A percentile compares a stretch with the other conserved stretches of the same genome.
Conservation (phyloP, 1,284 basidiomycete species). For the Ustilago vetiveriae region DNA sequence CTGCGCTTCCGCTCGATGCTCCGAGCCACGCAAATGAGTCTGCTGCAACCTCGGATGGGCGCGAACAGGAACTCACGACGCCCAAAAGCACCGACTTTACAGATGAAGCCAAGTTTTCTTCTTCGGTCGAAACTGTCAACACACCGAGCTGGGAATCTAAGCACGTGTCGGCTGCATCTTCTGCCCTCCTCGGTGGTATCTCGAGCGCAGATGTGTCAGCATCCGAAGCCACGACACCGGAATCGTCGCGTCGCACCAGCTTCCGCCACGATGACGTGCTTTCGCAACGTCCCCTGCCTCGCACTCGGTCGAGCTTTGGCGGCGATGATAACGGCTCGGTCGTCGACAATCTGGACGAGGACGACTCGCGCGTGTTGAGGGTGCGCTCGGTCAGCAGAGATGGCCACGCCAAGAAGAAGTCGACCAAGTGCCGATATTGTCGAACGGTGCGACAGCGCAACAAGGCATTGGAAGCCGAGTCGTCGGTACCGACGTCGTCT, state of each 20-base stretch:
- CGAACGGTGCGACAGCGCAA: conserved; percentile 38
- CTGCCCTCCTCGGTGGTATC: conserved; percentile 13
- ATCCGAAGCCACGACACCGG: conserved; percentile 40
- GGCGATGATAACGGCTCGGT: conserved; percentile 6
- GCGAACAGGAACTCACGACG: conserved; percentile 26
- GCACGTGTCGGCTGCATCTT: conserved; percentile 5
- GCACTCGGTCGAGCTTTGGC: conserved; percentile 12
- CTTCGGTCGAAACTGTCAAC: conserved; percentile 41
- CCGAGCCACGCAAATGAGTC: background rate
- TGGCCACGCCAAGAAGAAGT: conserved; percentile 45
- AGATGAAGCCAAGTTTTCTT: conserved; percentile 35
- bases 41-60: background rate
- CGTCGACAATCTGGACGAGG: conserved; percentile 27
- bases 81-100: conserved; percentile 24
- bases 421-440: conserved; percentile 44
- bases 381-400: conserved; percentile 41
- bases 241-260: conserved; percentile 42
- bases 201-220: conserved; percentile 34
- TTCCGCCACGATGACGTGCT: conserved; percentile 29
- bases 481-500: conserved; percentile 27
- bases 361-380: conserved; percentile 12
- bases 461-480: conserved; percentile 16
- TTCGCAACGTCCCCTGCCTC: no score
- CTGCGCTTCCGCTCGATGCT: conserved; percentile 4
- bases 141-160: conserved; percentile 24